Base-by-base conservation (phyloP, 495 filamentous ascomycete species). In the Peziza echinospora region DNA sequence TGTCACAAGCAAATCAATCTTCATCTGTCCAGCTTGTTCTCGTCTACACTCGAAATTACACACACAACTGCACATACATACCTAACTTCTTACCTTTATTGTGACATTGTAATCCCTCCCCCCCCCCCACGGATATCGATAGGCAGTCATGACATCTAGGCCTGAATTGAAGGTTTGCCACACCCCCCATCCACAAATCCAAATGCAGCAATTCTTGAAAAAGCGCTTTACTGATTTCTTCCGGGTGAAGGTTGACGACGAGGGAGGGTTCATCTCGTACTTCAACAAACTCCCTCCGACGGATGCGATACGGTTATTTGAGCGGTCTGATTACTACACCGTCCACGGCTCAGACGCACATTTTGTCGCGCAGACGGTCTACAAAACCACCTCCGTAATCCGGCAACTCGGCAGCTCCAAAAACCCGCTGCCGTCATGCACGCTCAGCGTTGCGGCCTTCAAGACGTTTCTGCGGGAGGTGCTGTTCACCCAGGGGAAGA, bases 371-470 rank as follows among this genome's bases (percentile, higher is more conserved):
- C 71, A 81, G 43, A 92, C 84, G 3, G 79, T 94, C 44, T 96
- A 94, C 69, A 93, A 93, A 65, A 94, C 91, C 5, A 96, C 86
- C 10, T 92, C 91, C 2, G 86, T 97, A 9, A 71, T 97, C 11
- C 76, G 85, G 40, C 82, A 89, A 58, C 72, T 97, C 2, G 89
- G 89, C 44, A 72, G 76, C 53, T 82, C 73, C 55, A 80, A 85
- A 53, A 76, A 78, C 42, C 78, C 78, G 40, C 69, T 97, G 4
- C 72, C 85, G 4, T 96, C 91, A 8, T 89, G 96, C 28, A 93
- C 87, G 11, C 78, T 97, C 75, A 84, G 83, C 41, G 65, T 81
- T 21, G 93, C 87, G 0, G 89, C 93, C 7, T 96, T 86, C 66
- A 78, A 85, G 11, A 93, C 91, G 52, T 94, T 97, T 61, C 74